Evolutionary conservation across 208 protist species (phyloP).

Genomic region (Wallacemonas sp.): DNA sequence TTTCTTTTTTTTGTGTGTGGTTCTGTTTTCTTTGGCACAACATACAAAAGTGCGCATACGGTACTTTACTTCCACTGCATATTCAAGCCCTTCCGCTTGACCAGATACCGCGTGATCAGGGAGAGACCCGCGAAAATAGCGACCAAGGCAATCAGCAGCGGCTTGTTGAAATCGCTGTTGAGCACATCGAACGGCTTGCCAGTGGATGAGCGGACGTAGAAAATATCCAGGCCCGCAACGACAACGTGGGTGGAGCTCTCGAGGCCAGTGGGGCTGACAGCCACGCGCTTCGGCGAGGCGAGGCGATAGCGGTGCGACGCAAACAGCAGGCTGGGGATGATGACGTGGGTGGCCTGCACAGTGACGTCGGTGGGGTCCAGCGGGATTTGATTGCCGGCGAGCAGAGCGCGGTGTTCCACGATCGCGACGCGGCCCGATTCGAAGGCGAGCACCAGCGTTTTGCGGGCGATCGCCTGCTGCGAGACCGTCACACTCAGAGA

Average conservation of each 20-base stretch:
- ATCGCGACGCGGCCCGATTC: slow-evolving; percentile 71
- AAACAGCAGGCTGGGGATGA: slow-evolving; percentile 58
- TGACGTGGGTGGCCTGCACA: slow-evolving; percentile 60
- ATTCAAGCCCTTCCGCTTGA: slow-evolving; percentile 70
- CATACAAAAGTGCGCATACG: background rate
- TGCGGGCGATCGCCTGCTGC: slow-evolving; percentile 70
- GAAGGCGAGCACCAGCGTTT: slow-evolving; percentile 82
- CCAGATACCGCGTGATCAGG: slow-evolving; percentile 67
- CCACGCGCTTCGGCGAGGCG: slow-evolving; percentile 49
- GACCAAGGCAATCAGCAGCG: slow-evolving; percentile 70
- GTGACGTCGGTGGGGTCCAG: slow-evolving; percentile 37
- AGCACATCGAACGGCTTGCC: slow-evolving; percentile 92
- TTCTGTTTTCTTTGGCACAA: background rate
- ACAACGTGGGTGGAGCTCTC: slow-evolving; percentile 89
- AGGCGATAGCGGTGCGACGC: slow-evolving; percentile 75
- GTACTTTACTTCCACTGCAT: slow-evolving; percentile 64
- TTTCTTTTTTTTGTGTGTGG: background rate
- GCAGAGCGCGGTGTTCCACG: slow-evolving; percentile 63
- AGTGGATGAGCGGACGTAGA: slow-evolving; percentile 84
- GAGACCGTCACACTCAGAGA: slow-evolving; percentile 83
- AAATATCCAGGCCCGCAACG: slow-evolving; percentile 84
- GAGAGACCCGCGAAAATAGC: slow-evolving; percentile 59
- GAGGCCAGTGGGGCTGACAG: slow-evolving; percentile 71
- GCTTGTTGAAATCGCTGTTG: slow-evolving; percentile 92
- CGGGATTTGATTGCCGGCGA: slow-evolving; percentile 68